Evolutionary conservation across 106 monocot species (phyloP).

Genomic region (Vanilla planifolia): DNA sequence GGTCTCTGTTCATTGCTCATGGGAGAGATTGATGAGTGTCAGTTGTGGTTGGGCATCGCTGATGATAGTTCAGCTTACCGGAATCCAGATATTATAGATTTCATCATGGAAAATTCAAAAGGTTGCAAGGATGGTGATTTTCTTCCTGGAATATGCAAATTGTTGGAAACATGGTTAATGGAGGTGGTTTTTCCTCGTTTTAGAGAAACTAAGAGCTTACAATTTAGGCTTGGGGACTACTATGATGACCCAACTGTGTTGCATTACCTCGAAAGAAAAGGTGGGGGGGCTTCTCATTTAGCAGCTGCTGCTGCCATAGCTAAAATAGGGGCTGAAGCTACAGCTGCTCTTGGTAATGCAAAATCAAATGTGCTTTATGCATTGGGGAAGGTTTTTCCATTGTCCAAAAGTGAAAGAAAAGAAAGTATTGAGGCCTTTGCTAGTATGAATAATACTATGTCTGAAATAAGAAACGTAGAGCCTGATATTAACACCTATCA

Average conservation of each 20-base stretch:
- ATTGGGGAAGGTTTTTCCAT: slow-evolving; percentile 69
- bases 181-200: slow-evolving; percentile 73
- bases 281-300: slow-evolving; percentile 60
- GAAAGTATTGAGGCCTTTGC: slow-evolving; percentile 5
- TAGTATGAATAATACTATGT: slow-evolving; percentile 5
- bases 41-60: slow-evolving; percentile 71
- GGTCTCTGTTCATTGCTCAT: slow-evolving; percentile 80
- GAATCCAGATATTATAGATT: slow-evolving; percentile 64
- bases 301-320: slow-evolving; percentile 86
- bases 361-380: slow-evolving; percentile 70
- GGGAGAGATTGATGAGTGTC: slow-evolving; percentile 73
- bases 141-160: slow-evolving; percentile 86
- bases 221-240: slow-evolving; percentile 72
- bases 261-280: slow-evolving; percentile 70
- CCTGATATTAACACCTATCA: not conserved
- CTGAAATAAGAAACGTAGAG: slow-evolving; percentile 14
- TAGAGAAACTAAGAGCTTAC: slow-evolving; percentile 71
- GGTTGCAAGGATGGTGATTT: slow-evolving; percentile 37
- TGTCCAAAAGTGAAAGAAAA: slow-evolving; percentile 21
- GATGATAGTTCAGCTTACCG: slow-evolving; percentile 52
- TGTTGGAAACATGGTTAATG: slow-evolving; percentile 82
- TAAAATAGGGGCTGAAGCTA: slow-evolving; percentile 71
- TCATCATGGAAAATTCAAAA: slow-evolving; percentile 55
- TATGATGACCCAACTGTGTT: slow-evolving; percentile 85
- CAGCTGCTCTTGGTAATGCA: slow-evolving; percentile 61